Evolutionary conservation across 2,329 filamentous ascomycete species (phyloP).

Genomic region (Claviceps humidiphila): DNA sequence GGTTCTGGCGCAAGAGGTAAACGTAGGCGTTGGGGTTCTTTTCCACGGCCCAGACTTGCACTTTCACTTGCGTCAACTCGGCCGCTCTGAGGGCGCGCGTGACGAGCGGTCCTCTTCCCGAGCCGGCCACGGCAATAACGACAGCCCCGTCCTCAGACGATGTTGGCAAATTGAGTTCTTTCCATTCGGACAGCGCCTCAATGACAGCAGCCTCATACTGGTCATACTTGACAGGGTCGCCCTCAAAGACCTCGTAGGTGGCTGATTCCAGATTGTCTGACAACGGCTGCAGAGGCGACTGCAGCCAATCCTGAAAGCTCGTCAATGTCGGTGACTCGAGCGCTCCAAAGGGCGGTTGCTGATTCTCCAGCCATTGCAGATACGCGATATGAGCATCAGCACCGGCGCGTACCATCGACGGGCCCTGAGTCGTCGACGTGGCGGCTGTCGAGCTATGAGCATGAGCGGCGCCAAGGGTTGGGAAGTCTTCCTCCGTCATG

Average conservation of each 20-base stretch:
- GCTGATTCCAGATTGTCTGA: conserved; percentile 95
- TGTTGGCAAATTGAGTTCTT: conserved; percentile 55
- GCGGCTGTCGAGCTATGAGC: conserved; percentile 29
- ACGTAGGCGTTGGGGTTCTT: conserved; percentile 98
- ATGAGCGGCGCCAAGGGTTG: conserved; percentile 60
- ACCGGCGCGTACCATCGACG: conserved; percentile 17
- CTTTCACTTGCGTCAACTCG: conserved; percentile 57
- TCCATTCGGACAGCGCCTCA: conserved; percentile 72
- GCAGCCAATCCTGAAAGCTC: conserved; percentile 80
- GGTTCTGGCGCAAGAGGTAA: conserved; percentile 76
- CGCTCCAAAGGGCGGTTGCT: conserved; percentile 50
- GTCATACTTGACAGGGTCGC: conserved; percentile 93
- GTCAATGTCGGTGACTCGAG: conserved; percentile 39
- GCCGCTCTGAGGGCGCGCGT: conserved; percentile 76
- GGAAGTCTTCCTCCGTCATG: conserved; percentile 43
- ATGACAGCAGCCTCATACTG: conserved; percentile 83
- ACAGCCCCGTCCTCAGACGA: conserved; percentile 57
- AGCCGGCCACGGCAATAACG: conserved; percentile 83
- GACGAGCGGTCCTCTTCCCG: conserved; percentile 83
- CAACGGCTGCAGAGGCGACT: conserved; percentile 85
- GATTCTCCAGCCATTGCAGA: conserved; percentile 68
- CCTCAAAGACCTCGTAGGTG: conserved; percentile 97
- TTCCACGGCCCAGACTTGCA: conserved; percentile 85
- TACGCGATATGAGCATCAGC: conserved; percentile 55
- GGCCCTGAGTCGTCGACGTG: background rate